Conservation (phyloP, 2,329 filamentous ascomycete species). For the Nothopassalora personata region DNA sequence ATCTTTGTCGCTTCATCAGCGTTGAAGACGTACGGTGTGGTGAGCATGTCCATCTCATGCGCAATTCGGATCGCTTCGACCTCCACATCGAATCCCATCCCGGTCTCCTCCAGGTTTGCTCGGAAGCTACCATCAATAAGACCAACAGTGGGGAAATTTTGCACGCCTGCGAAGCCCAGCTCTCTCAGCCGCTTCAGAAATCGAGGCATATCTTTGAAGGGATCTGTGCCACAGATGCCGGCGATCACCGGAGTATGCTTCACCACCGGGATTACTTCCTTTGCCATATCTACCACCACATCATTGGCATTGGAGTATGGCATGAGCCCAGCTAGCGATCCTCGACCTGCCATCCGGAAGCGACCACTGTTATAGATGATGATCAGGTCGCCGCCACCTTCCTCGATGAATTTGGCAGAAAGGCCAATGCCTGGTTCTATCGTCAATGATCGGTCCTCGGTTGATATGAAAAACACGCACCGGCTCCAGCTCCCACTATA, state of each 20-base stretch:
- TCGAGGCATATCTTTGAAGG: conserved; percentile 56
- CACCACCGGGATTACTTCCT: conserved; percentile 62
- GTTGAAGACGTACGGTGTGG: conserved; percentile 66
- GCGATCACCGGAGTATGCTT: conserved; percentile 61
- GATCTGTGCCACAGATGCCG: conserved; percentile 66
- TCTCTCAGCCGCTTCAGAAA: conserved; percentile 58
- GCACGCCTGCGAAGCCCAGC: conserved; percentile 57
- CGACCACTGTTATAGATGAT: conserved; percentile 57
- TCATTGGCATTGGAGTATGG: conserved; percentile 67
- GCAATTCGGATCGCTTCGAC: conserved; percentile 63
- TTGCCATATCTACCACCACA: conserved; percentile 64
- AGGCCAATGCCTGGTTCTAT: conserved; percentile 56
- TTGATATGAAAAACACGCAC: conserved; percentile 26
- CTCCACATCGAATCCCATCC: conserved; percentile 63
- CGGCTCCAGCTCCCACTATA: conserved; percentile 64
- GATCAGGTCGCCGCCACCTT: conserved; percentile 63
- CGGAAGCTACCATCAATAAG: conserved; percentile 65
- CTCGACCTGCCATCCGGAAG: conserved; percentile 67
- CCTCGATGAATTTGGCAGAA: conserved; percentile 65
- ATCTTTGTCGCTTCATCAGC: conserved; percentile 57
- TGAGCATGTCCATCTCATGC: conserved; percentile 55
- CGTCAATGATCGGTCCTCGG: background rate
- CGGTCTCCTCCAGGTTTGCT: conserved; percentile 64
- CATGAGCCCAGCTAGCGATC: conserved; percentile 64
- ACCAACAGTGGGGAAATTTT: conserved; percentile 70